Base-by-base conservation (phyloP, 441 rosid species). In the Adansonia madagascariensis region DNA sequence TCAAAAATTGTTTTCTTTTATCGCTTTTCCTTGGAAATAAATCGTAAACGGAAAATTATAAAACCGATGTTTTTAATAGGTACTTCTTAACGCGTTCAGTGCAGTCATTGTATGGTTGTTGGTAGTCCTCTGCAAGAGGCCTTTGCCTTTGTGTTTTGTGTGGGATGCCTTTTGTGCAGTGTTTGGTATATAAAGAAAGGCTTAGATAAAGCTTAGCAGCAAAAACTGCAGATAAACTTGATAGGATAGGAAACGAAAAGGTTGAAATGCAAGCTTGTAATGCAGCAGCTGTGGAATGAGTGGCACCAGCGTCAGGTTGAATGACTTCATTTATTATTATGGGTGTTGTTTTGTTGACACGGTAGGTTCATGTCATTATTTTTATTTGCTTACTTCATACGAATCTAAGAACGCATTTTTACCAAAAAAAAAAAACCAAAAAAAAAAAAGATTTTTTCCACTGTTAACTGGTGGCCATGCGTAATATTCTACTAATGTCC, bases 11-110 rank as follows among this genome's bases (percentile, higher is more conserved):
- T 59, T 47, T 18, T 22, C 43, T 49, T 53, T 31, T 31, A 31
- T 50, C 15, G 8, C 7, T 61, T 31, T 24, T 55, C 44, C 31
- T 69, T 63, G 11, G 55, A 66, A 80, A 79, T 82, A 77, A 77
- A 78, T 55, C 67, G 50, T 79, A 47, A 52, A 22, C 18, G 7
- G 11, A 20, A 10, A 52, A 71, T 1, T 14, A 49, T 0, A 15
- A 72, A 61, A 50, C 12, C 6, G 27, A 43, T 56, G 6, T 71
- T n/a, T 8, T 18, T 67, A 44, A 27, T 8, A 35, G 73, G 57
- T 17, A 2, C 39, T 52, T 31, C 4, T 12, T 14, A 46, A 20
- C 11, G 20, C 20, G 0, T 14, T 6, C 3, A 8, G 41, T 24
- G 64, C 67, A 31, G 12, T 50, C 73, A n/a, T 69, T 7, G 59